Conservation (phyloP, 2,329 filamentous ascomycete species). For the Epichloe sp. region DNA sequence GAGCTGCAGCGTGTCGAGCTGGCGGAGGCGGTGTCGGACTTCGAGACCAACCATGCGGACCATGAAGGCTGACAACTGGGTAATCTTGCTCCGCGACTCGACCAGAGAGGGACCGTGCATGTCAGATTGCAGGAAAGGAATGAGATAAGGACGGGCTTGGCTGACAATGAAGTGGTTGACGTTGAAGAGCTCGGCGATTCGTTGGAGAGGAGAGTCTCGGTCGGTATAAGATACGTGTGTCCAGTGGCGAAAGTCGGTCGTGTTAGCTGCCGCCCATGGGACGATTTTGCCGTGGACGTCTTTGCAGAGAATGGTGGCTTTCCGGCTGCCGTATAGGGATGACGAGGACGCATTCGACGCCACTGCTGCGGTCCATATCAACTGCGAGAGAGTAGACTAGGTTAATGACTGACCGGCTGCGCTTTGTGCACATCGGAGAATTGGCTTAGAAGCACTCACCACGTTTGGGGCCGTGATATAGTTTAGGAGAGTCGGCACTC, state of each 20-base stretch:
- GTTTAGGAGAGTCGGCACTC: constrained; percentile 75
- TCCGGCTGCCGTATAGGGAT: constrained; percentile 51
- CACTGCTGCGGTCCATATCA: constrained; percentile 70
- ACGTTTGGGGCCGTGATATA: constrained; percentile 90
- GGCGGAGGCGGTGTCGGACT: constrained; percentile 65
- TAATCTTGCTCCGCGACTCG: constrained; percentile 44
- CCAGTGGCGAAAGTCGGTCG: constrained; percentile 53
- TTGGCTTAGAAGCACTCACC: constrained; percentile 36
- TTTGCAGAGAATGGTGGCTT: constrained; percentile 60
- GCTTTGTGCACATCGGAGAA: background rate
- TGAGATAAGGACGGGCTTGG: constrained; percentile 79
- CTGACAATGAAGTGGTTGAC: constrained; percentile 93
- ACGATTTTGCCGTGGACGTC: constrained; percentile 58
- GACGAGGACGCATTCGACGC: constrained; percentile 59
- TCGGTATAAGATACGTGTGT: constrained; percentile 52
- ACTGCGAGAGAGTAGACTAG: constrained; percentile 25
- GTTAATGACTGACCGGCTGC: background rate
- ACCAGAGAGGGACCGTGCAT: constrained; percentile 60
- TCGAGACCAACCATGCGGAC: constrained; percentile 62
- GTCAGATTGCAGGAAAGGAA: constrained; percentile 72
- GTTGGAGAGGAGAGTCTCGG: constrained; percentile 50
- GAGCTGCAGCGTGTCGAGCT: constrained; percentile 65
- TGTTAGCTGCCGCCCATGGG: constrained; percentile 56
- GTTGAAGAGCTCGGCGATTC: constrained; percentile 75
- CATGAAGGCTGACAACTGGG: constrained; percentile 43